Evolutionary conservation across 192 early-diverging fungal genomes (phyloP), one percentile per base, ranked within the genome.

Genomic region (Coemansia furcata): DNA sequence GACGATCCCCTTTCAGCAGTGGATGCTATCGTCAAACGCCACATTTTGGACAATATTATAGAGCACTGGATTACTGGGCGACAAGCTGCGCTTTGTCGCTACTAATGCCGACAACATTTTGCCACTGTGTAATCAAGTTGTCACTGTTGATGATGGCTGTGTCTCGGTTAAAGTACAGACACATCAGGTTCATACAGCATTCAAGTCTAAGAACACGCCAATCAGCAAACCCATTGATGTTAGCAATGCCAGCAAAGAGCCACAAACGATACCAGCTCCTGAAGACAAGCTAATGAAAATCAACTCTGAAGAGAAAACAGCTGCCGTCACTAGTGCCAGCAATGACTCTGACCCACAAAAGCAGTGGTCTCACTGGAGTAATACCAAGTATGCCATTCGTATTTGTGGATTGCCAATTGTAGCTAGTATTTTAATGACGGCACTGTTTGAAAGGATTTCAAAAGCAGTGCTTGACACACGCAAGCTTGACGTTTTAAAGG

Each of bases 1-100:
- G 91, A 87, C 66, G 92, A 93, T 60, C 90, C 91, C 19, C 68
- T 94, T 2, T 85, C 86, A 15, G 89, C 89, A 8, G 89, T 91
- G 0, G 89, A 91, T 62, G 77, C 85, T 7, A 85, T 87, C 52
- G 88, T 89, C 58, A 85, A 84, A 12, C 68, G 84, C 10, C 85
- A 87, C 65, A 89, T 91, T 39, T 77, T 91, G 44, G 87, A 91
- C 67, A 72, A 86, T 50, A 83, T 85, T 39, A 80, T 90, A 1
- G 35, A 82, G 86, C n/a, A 67, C 69, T 61, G 73, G 77, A n/a
- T n/a, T 91, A 36, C 68, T 92, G 15, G 77, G 71, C 9, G 68
- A 76, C 59, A 84, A 86, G 71, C 68, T 85, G 8, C 67, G 85
- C 17, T 49, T 87, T 29, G 59, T 87, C 1, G 46, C 78, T 21